These are phyloP conservation scores for Monilinia laxa DNA, from an alignment of 2,329 filamentous ascomycete genomes.

Conservation along the genomic window DNA sequence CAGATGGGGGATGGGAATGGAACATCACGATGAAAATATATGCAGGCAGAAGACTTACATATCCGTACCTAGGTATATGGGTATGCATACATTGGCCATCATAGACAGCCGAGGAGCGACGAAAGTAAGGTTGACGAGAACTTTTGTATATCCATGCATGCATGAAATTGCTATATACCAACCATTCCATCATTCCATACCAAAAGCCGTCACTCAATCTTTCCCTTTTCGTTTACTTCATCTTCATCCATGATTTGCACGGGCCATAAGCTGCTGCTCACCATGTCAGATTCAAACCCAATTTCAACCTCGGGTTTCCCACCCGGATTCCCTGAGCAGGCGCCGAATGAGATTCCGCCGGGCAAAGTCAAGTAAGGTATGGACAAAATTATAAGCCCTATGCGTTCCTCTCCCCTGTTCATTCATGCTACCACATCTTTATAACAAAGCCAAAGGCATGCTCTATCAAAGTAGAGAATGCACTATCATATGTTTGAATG, in stretches of 20 bases:
- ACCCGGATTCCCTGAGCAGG: not conserved
- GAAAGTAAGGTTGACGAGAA: not conserved
- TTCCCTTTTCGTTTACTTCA: not conserved
- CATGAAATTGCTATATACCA: constrained; percentile 9
- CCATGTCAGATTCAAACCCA: not conserved
- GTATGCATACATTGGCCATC: too few relatives aligned
- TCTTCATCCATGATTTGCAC: not conserved
- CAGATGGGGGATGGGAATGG: too few relatives aligned
- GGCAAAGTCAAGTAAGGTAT: constrained; percentile 7
- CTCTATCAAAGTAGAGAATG: not conserved
- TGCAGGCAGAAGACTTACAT: too few relatives aligned
- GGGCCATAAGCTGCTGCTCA: not conserved
- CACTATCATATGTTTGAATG: too few relatives aligned
- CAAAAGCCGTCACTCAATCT: not conserved
- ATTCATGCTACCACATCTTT: not conserved
- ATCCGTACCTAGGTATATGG: too few relatives aligned
- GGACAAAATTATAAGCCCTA: constrained; percentile 7
- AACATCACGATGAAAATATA: too few relatives aligned
- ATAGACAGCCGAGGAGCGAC: too few relatives aligned
- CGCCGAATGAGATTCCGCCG: not conserved
- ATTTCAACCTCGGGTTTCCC: not conserved
- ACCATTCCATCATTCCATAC: not conserved
- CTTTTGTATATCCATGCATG: constrained; percentile 14
- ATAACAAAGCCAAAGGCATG: not conserved
- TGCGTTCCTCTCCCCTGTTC: not conserved